A percentile compares a stretch with the other conserved stretches of the same genome.
These are phyloP conservation scores for Coemansia sp. DNA, from an alignment of 192 early-diverging fungal species.

Conservation along the genomic window DNA sequence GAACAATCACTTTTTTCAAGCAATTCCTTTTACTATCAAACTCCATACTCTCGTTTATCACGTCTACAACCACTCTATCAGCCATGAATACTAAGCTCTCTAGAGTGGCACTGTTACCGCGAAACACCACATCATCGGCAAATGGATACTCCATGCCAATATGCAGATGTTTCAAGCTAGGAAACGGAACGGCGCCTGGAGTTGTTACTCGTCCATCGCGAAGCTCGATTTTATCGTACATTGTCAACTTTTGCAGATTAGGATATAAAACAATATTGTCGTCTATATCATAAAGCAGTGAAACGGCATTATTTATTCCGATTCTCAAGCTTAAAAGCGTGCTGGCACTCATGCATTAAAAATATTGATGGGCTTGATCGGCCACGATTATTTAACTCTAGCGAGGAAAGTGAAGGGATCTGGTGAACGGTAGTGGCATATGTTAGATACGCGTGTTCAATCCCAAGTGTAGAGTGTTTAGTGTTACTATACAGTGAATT, in stretches of 20 bases:
- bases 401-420: background rate
- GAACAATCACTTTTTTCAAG: background rate
- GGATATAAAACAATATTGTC: background rate
- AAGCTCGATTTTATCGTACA: background rate
- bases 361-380: background rate
- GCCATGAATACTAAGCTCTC: background rate
- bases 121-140: constrained; percentile 9
- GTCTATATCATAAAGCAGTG: background rate
- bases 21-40: background rate
- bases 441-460: background rate
- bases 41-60: background rate
- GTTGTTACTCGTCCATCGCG: background rate
- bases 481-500: background rate
- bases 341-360: background rate
- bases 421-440: background rate
- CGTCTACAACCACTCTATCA: background rate
- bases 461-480: background rate
- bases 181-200: constrained; percentile 5
- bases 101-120: constrained; percentile 6
- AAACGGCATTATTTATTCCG: background rate
- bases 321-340: background rate
- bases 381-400: background rate
- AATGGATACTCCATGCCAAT: background rate
- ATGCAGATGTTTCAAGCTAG: background rate
- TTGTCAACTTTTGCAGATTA: constrained; percentile 1